Conservation (phyloP, 2,329 filamentous ascomycete species). For the Phaeosphaeriaceae sp. region DNA sequence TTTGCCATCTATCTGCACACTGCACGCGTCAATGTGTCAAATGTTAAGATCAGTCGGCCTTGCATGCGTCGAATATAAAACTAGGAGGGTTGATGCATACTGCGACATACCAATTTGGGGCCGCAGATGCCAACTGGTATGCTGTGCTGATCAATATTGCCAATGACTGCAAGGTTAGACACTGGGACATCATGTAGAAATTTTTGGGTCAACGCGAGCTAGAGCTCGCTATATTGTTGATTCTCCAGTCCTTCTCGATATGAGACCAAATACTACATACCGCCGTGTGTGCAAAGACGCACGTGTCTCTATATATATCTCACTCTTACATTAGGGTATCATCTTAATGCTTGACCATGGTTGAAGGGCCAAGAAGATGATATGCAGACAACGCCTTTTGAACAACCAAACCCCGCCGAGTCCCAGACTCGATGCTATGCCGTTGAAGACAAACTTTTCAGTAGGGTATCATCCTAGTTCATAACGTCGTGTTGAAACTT, state of each 20-base stretch:
- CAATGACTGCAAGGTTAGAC: no score
- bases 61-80: conserved; percentile 8
- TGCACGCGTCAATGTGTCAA: conserved; percentile 17
- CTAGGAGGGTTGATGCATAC: neutral
- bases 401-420: conserved; percentile 37
- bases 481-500: conserved; percentile 65
- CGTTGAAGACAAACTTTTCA: conserved; percentile 67
- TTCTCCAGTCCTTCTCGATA: conserved; percentile 22
- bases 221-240: conserved; percentile 21
- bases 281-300: conserved; percentile 24
- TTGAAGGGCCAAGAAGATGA: conserved; percentile 49
- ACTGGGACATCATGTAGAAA: neutral
- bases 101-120: neutral
- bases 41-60: neutral
- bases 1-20: conserved; percentile 8
- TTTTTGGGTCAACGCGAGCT: conserved; percentile 12
- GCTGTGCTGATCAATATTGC: no score
- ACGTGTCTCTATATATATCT: conserved; percentile 17
- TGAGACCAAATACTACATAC: conserved; percentile 30
- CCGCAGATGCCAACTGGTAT: conserved; percentile 1
- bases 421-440: conserved; percentile 55
- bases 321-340: conserved; percentile 40
- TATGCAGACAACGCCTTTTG: conserved; percentile 48
- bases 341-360: conserved; percentile 41
- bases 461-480: conserved; percentile 62